A percentile compares a stretch with the other conserved stretches of the same genome.
These are phyloP conservation scores for Mortierella sp. DNA, from an alignment of 371 early-diverging fungal genomes.

Conservation along the genomic window DNA sequence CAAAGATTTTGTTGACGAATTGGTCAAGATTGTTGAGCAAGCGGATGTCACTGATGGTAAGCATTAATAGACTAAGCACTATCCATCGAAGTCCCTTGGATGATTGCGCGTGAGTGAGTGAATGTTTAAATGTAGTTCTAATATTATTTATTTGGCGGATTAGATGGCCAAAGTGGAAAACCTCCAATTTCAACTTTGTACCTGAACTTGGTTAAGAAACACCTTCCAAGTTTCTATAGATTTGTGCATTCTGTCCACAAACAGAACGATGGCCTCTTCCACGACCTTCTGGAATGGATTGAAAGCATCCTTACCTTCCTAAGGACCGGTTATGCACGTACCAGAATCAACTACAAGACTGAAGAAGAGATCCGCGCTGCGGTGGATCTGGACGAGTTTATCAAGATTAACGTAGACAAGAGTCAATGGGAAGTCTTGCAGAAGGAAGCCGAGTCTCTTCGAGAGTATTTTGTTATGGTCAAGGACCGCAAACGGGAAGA, in stretches of 20 bases:
- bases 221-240: conserved; percentile 67
- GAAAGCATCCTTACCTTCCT: conserved; percentile 56
- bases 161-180: conserved; percentile 26
- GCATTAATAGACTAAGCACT: not conserved
- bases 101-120: not conserved
- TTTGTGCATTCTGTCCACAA: conserved; percentile 74
- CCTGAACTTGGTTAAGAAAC: conserved; percentile 64
- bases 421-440: conserved; percentile 17
- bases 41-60: conserved; percentile 56
- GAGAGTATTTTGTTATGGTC: conserved; percentile 30
- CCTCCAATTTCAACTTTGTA: conserved; percentile 42
- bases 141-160: not conserved
- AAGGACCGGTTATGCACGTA: conserved; percentile 41
- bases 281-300: conserved; percentile 59
- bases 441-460: conserved; percentile 35
- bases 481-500: conserved; percentile 46
- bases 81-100: too few species aligned
- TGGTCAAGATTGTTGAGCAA: conserved; percentile 66
- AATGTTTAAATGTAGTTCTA: not conserved
- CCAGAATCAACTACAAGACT: conserved; percentile 21
- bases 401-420: conserved; percentile 14
- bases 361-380: conserved; percentile 33
- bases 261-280: conserved; percentile 61
- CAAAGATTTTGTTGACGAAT: conserved; percentile 68
- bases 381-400: conserved; percentile 29